phyloP scores from a whole-genome alignment of 1,139 yeast genomes.

The Pichia cactophila region DNA sequence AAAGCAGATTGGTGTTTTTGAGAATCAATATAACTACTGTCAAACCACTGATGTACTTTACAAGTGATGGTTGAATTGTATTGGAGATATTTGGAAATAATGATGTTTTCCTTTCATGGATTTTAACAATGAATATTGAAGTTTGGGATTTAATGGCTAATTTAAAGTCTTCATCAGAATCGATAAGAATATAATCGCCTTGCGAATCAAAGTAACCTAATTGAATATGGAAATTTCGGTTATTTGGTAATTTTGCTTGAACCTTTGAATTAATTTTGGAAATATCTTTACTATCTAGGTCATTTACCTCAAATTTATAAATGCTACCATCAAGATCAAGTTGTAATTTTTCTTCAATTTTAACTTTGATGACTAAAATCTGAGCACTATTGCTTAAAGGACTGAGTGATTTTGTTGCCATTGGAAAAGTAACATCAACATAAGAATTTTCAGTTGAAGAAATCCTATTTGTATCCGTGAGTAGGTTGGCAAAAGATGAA shows the following conservation, averaged over 20 bases:
- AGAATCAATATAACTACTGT: background rate
- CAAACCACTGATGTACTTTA: background rate
- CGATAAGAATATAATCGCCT: conserved; percentile 27
- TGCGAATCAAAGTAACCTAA: conserved; percentile 31
- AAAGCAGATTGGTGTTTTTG: background rate
- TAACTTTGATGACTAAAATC: conserved; percentile 16
- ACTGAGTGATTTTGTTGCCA: background rate
- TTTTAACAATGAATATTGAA: conserved; percentile 14
- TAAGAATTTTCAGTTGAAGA: background rate
- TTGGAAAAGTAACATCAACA: conserved; percentile 3
- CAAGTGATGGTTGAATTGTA: background rate
- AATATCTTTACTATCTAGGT: background rate
- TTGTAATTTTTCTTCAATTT: conserved; percentile 14
- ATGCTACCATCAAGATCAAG: conserved; percentile 20
- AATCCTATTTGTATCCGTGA: background rate
- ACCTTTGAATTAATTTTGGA: background rate
- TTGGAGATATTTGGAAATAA: background rate
- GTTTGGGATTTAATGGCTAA: conserved; percentile 20
- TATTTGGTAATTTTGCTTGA: conserved; percentile 4
- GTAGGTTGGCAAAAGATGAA: conserved; percentile 5
- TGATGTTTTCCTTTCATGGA: conserved; percentile 2
- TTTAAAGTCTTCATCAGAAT: conserved; percentile 28
- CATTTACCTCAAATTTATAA: conserved; percentile 18
- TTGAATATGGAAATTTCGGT: conserved; percentile 17
- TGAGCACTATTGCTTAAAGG: background rate